Evolutionary conservation across 257 asterid genomes (phyloP), one percentile per base, ranked within the genome.

Genomic region (Thymus mandschuricus): DNA sequence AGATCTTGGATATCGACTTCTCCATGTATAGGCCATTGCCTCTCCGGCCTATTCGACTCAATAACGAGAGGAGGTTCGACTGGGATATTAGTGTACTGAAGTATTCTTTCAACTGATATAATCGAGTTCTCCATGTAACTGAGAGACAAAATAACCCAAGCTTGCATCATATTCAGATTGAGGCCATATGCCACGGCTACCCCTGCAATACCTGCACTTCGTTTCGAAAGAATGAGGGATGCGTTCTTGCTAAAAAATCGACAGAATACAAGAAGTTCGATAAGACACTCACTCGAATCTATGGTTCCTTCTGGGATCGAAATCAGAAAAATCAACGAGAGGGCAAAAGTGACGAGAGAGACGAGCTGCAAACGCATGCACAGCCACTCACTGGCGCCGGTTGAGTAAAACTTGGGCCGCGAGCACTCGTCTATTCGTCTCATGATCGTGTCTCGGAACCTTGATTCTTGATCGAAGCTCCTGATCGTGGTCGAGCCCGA

Each of bases 381-480:
- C 11, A 92, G 83, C 98, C 98, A 90, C 79, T 92, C 95, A 96
- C 86, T 86, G 11, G 97, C 97, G 51, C 79, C 92, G 62, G 90
- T 60, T 27, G 72, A 75, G 74, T 92, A 87, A 74, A 92, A 90
- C 83, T 83, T 86, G 6, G 97, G 96, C 8, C 96, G 79, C 1
- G 96, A 88, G 76, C 90, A 90, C 73, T 72, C 88, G 74, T 92
- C 98, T 15, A 92, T 85, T 31, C 86, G 80, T 71, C 66, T 85
- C 98, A 90, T 90, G 78, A 80, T 82, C 58, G 76, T 64, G 45
- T 86, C 93, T 31, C 82, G 81, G 74, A 92, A 92, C 72, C 97
- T 79, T 0, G 82, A 52, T 64, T 88, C 85, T 66, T 90, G 97
- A 75, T 87, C 86, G 34, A 92, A 92, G 66, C 96, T 81, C 79